phyloP scores from a whole-genome alignment of 495 filamentous ascomycete species.

The Penicillium psychrofluorescens region DNA sequence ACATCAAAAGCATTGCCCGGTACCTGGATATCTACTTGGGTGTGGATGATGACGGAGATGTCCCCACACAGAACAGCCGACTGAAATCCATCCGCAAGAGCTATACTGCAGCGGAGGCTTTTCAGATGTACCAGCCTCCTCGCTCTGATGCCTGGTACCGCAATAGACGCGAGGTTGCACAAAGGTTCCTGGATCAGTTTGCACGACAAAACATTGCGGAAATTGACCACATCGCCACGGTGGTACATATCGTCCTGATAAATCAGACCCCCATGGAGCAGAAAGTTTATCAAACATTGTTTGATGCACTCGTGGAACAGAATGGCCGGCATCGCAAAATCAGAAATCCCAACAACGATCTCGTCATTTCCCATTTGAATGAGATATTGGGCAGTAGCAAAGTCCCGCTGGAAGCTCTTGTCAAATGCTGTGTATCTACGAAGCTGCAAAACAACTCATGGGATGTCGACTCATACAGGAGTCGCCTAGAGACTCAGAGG shows the following conservation, averaged over 20 bases:
- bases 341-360: conserved; percentile 8
- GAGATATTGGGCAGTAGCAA: conserved; percentile 34
- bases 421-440: conserved; percentile 38
- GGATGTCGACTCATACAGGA: not conserved
- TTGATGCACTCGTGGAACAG: conserved; percentile 32
- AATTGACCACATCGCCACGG: conserved; percentile 34
- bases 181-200: conserved; percentile 46
- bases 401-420: conserved; percentile 35
- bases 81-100: conserved; percentile 15
- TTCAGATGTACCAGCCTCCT: conserved; percentile 34
- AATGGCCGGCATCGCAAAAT: conserved; percentile 33
- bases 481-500: not conserved
- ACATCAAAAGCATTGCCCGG: conserved; percentile 50
- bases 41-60: conserved; percentile 37
- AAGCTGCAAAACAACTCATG: conserved; percentile 6
- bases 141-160: conserved; percentile 46
- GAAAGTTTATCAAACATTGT: conserved; percentile 40
- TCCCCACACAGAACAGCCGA: conserved; percentile 26
- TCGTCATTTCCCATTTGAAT: conserved; percentile 29
- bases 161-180: conserved; percentile 40
- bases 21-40: conserved; percentile 51
- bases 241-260: conserved; percentile 30
- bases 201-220: conserved; percentile 44
- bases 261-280: conserved; percentile 32
- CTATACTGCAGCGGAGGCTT: conserved; percentile 35